Evolutionary conservation across 2,329 filamentous ascomycete genomes (phyloP), one percentile per base, ranked within the genome.

Genomic region (Fusarium veterinarium): DNA sequence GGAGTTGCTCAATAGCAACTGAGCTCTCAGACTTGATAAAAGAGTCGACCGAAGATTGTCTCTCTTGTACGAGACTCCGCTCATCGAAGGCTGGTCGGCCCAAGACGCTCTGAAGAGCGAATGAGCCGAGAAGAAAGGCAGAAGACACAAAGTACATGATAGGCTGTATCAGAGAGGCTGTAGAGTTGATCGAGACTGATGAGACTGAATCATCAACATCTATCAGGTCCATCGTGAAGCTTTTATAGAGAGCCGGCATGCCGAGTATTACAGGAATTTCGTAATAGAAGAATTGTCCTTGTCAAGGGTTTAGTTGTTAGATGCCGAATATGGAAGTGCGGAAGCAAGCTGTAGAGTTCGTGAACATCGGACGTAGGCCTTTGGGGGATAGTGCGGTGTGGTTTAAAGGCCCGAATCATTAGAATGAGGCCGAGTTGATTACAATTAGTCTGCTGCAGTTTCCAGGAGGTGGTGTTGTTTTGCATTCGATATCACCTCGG

Each of bases 1-100:
- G 79, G 31, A 91, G 81, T 64, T 86, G 83, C 14, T 81, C 77
- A 33, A 89, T 76, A 6, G 89, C 87, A 73, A 89, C 83, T 12
- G 86, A 83, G 20, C 82, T 85, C 78, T 91, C 85, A 1, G 82
- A 84, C 35, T 83, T 78, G 71, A 91, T 83, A 77, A 88, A 91
- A 37, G 83, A 81, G 71, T 88, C 86, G 19, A 90, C 85, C 30
- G 83, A 81, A 53, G 86, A 82, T 75, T 85, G 88, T 63, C 83
- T 72, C 40, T 59, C 53, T 23, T 62, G 56, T 51, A 87, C 69
- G 35, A 79, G 76, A 75, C 80, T 79, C 75, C 57, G 45, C 28
- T 51, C 67, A 73, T 79, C 38, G 60, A 40, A 73, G 70, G 70
- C 79, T 73, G 86, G 86, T 16, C 84, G 81, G 48, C 86, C 86